phyloP scores from a whole-genome alignment of 2,329 filamentous ascomycete species.

The Pseudodiploospora longispora region DNA sequence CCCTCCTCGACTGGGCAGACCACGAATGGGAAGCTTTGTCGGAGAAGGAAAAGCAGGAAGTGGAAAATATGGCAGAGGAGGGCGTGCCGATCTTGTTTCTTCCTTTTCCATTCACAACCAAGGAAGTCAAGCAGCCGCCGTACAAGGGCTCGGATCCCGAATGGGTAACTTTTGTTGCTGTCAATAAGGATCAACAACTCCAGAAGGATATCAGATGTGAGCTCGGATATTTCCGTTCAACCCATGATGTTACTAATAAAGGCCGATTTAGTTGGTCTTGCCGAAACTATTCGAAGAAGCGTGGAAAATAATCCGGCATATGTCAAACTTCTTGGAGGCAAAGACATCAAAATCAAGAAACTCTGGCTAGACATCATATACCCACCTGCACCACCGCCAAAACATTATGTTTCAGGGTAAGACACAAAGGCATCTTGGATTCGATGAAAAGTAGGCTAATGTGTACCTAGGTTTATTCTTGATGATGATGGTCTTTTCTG shows the following conservation, averaged over 20 bases:
- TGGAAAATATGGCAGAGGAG: constrained; percentile 33
- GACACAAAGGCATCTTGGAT: not conserved
- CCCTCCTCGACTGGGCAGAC: constrained; percentile 34
- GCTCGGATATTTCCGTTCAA: constrained; percentile 11
- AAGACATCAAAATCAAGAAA: constrained; percentile 38
- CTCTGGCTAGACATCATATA: constrained; percentile 56
- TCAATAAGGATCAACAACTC: constrained; percentile 45
- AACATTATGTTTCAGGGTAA: constrained; percentile 53
- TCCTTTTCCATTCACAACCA: constrained; percentile 52
- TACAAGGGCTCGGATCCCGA: constrained; percentile 54
- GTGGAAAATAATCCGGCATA: constrained; percentile 33
- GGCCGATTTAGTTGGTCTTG: constrained; percentile 18
- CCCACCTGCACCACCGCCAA: constrained; percentile 50
- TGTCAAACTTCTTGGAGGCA: constrained; percentile 37
- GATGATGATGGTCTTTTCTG: constrained; percentile 41
- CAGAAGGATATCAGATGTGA: constrained; percentile 40
- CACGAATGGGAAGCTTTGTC: constrained; percentile 33
- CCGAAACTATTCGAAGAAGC: constrained; percentile 24
- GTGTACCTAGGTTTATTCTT: constrained; percentile 37
- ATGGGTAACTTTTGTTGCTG: constrained; percentile 51
- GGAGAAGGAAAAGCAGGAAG: constrained; percentile 34
- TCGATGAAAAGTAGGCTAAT: constrained; percentile 12
- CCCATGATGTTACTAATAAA: constrained; percentile 9
- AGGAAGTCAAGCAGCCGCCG: constrained; percentile 36
- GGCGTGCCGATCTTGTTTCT: constrained; percentile 45